Evolutionary conservation across 306 rosid species (phyloP).

Genomic region (Leucaena leucocephala): DNA sequence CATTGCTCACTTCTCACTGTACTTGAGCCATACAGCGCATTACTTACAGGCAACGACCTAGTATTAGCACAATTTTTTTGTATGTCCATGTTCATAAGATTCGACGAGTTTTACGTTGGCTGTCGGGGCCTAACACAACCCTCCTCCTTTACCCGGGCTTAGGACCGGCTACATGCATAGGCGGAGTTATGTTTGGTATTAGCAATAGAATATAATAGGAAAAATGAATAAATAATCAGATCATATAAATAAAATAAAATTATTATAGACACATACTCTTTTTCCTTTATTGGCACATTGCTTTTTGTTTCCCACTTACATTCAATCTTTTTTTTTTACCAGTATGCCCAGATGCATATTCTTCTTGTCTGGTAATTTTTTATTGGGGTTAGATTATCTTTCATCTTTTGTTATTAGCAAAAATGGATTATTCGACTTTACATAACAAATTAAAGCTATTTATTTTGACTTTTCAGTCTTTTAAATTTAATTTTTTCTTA

Average conservation of each 20-base stretch:
- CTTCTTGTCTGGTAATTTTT: neutral
- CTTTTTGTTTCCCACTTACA: neutral
- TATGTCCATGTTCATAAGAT: too few species aligned
- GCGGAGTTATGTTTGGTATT: neutral
- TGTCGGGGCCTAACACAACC: too few species aligned
- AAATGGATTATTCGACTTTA: neutral
- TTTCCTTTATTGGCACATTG: neutral
- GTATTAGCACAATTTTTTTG: too few species aligned
- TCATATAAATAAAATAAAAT: neutral
- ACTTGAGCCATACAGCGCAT: too few species aligned
- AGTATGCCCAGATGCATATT: neutral
- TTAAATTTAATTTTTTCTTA: neutral
- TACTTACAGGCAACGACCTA: too few species aligned
- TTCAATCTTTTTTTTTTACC: neutral
- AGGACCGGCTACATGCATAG: too few species aligned
- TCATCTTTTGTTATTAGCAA: neutral
- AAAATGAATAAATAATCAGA: neutral
- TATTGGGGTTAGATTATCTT: neutral
- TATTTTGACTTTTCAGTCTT: neutral
- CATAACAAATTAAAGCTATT: neutral
- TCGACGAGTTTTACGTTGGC: too few species aligned
- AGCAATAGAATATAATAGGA: neutral
- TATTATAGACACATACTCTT: neutral
- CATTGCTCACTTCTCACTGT: too few species aligned
- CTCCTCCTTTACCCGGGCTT: too few species aligned